Conservation (phyloP, 371 early-diverging fungal species). For the Dichotomocladium elegans region DNA sequence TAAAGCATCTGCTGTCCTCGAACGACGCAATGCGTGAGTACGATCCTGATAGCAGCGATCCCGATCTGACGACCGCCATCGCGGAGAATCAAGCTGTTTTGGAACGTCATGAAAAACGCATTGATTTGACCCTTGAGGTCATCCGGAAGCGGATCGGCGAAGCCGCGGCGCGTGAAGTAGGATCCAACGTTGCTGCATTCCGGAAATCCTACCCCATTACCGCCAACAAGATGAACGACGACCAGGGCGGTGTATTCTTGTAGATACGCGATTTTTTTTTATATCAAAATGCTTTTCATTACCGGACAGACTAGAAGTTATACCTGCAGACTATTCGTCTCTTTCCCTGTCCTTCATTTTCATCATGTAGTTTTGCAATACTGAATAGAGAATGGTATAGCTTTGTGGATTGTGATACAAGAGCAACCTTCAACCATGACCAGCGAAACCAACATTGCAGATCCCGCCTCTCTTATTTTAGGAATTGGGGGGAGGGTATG, state of each 20-base stretch:
- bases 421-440: too few relatives aligned
- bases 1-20: slow-evolving; percentile 29
- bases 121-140: slow-evolving; percentile 28
- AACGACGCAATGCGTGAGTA: slow-evolving; percentile 39
- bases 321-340: neutral
- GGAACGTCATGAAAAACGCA: slow-evolving; percentile 28
- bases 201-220: slow-evolving; percentile 13
- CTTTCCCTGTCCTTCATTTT: too few relatives aligned
- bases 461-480: too few relatives aligned
- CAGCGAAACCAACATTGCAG: too few relatives aligned
- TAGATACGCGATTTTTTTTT: too few relatives aligned
- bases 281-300: too few relatives aligned
- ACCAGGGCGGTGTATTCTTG: slow-evolving; percentile 18
- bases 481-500: too few relatives aligned
- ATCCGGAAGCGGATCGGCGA: slow-evolving; percentile 38
- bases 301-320: too few relatives aligned
- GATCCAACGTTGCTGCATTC: slow-evolving; percentile 31
- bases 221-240: neutral
- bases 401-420: too few relatives aligned
- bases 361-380: too few relatives aligned
- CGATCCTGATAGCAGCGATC: slow-evolving; percentile 26
- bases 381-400: too few relatives aligned
- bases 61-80: slow-evolving; percentile 29
- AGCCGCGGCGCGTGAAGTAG: slow-evolving; percentile 39
- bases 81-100: slow-evolving; percentile 34